Percentiles rank a stretch among this genome's conserved stretches.
Conservation (phyloP, 129 eudicot species). For the Dittrichia graveolens region DNA sequence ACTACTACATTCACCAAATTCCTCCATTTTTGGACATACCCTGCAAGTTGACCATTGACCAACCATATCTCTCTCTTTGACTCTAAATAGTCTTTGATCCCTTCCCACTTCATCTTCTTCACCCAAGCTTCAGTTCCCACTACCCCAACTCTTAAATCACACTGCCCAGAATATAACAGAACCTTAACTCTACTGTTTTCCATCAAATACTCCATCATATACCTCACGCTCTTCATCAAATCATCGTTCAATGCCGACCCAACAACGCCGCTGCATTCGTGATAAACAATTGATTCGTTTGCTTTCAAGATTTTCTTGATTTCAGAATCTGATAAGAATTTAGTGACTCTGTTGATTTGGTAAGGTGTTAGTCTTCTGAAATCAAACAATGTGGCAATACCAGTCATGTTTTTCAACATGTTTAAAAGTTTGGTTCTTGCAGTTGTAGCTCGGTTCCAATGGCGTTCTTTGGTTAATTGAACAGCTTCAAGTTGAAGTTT, state of each 20-base stretch:
- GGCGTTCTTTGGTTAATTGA: constrained; percentile 17
- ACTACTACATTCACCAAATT: constrained; percentile 59
- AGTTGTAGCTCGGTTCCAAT: constrained; percentile 66
- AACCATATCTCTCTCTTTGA: constrained; percentile 70
- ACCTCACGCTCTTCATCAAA: constrained; percentile 78
- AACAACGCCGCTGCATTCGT: constrained; percentile 48
- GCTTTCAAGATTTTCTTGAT: constrained; percentile 53
- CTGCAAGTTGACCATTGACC: constrained; percentile 58
- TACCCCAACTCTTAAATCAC: constrained; percentile 64
- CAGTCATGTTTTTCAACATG: constrained; percentile 50
- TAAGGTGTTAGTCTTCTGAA: constrained; percentile 57
- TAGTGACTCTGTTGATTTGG: constrained; percentile 33
- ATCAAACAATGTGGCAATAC: constrained; percentile 60
- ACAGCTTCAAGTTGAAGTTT: constrained; percentile 41
- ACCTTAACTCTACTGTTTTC: constrained; percentile 50
- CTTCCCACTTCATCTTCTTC: constrained; percentile 65
- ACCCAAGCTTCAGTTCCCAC: constrained; percentile 67
- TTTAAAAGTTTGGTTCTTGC: constrained; percentile 38
- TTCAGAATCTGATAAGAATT: constrained; percentile 41
- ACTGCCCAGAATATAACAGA: constrained; percentile 61
- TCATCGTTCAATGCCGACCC: constrained; percentile 46
- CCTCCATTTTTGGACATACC: constrained; percentile 67
- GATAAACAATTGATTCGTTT: constrained; percentile 35
- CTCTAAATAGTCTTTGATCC: constrained; percentile 38
- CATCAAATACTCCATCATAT: constrained; percentile 64